These are phyloP conservation scores for Raffaelea albimanens DNA, from an alignment of 2,329 filamentous ascomycete genomes.

Conservation along the genomic window DNA sequence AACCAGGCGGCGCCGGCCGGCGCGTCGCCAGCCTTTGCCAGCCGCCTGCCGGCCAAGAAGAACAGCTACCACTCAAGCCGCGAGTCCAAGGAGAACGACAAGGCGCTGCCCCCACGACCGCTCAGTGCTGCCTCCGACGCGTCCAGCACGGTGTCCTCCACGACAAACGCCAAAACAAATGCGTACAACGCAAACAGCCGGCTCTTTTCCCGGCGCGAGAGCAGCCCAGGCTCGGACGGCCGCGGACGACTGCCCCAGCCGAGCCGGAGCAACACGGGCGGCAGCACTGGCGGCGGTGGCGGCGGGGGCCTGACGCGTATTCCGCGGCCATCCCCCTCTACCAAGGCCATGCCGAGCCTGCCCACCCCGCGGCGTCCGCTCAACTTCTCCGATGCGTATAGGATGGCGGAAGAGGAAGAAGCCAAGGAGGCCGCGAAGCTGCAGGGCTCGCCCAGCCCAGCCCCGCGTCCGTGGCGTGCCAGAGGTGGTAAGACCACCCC, in stretches of 20 bases:
- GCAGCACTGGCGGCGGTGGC: conserved; percentile 7
- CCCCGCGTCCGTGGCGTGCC: conserved; percentile 34
- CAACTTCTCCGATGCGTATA: conserved; percentile 33
- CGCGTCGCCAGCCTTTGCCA: conserved; percentile 1
- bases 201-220: too few species aligned
- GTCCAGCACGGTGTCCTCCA: neutral
- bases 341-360: neutral
- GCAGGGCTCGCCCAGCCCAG: conserved; percentile 39
- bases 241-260: too few species aligned
- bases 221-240: conserved; percentile 6
- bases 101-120: neutral
- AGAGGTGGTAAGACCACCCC: conserved; percentile 14
- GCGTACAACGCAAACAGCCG: neutral
- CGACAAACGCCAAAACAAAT: neutral
- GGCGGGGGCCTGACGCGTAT: conserved; percentile 16
- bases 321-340: conserved; percentile 18
- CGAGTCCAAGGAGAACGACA: conserved; percentile 5
- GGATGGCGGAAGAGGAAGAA: conserved; percentile 24
- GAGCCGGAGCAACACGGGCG: neutral
- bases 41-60: conserved; percentile 9
- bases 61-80: conserved; percentile 10
- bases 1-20: too few species aligned
- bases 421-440: conserved; percentile 11
- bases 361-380: conserved; percentile 21
- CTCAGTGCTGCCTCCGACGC: conserved; percentile 9